Base-by-base conservation (phyloP, 768 basidiomycete species). In the Termitomyces sp. region DNA sequence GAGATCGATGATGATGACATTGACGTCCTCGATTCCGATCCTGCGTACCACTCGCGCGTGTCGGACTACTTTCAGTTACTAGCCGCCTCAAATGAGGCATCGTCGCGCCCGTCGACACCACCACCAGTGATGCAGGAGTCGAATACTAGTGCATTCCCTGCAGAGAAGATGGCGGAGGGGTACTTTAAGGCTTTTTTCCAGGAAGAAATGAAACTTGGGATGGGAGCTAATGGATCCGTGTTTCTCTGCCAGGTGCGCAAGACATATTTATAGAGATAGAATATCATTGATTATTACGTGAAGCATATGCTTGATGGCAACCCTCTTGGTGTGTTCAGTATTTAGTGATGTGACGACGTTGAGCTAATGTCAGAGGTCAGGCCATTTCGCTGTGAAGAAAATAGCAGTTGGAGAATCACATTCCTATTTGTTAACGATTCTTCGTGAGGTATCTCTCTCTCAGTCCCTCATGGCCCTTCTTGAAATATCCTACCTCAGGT, bases 321-420 rank as follows among this genome's bases (percentile, higher is more conserved):
- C 66, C 78, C 85, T 16, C 80, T 98, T 18, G 92, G 91, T 87
- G 65, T 66, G 76, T 68, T 20, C 6, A 61, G 30, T 54, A 24
- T 56, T 27, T 20, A 12, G 16, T 58, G 50, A 48, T 47, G 36
- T 49, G 50, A 51, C 63, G 20, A 41, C 42, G 42, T 31, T 31
- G 39, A 58, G 45, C 33, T 56, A 36, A 57, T 46, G 31, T 44
- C 8, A 24, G 41, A 12, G 45, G 41, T 55, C 36, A 83, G 91
- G 91, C 31, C 88, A 87, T 64, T 97, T 95, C 70, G 95, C 95
- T 0, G 91, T 97, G 49, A 98, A 98, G 76, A 98, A 97, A 71
- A 93, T 98, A 22, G 94, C 96, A 0, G 91, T 98, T 0, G 95
- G 95, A 50, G 85, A 92, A 67, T 95, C 93, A 0, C 90, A 93